Conservation (phyloP, 768 basidiomycete genomes). For the Auricularia auricula-judae region DNA sequence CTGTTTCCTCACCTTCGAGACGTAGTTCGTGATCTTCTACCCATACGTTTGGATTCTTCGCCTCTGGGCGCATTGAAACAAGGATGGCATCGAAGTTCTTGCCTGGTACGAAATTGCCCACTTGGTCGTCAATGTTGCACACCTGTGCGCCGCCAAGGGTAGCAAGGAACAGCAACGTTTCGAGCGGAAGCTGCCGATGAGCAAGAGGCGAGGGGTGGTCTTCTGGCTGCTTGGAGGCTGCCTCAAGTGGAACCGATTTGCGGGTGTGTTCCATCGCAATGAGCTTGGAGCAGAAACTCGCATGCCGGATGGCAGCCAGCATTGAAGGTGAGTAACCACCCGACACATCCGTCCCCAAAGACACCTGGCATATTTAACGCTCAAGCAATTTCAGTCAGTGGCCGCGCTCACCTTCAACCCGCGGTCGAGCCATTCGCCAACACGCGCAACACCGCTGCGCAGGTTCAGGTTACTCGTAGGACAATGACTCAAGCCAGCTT, state of each 20-base stretch:
- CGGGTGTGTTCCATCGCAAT: constrained; percentile 35
- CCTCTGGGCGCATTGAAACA: constrained; percentile 43
- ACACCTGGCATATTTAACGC: constrained; percentile 37
- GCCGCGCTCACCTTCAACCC: constrained; percentile 62
- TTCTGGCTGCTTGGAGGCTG: background rate
- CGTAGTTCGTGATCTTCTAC: constrained; percentile 21
- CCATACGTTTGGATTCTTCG: constrained; percentile 51
- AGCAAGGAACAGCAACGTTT: constrained; percentile 79
- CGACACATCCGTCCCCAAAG: constrained; percentile 87
- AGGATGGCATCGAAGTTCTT: constrained; percentile 88
- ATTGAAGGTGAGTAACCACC: constrained; percentile 83
- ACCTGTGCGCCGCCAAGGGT: constrained; percentile 86
- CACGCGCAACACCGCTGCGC: constrained; percentile 70
- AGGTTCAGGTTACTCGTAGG: constrained; percentile 91
- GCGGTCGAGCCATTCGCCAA: constrained; percentile 68
- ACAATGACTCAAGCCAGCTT: constrained; percentile 82
- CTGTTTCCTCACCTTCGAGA: background rate
- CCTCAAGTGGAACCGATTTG: background rate
- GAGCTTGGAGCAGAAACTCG: constrained; percentile 74
- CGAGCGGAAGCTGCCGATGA: constrained; percentile 54
- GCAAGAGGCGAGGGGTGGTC: constrained; percentile 25
- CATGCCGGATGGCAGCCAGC: constrained; percentile 59
- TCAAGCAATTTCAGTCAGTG: no score
- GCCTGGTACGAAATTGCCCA: constrained; percentile 69
- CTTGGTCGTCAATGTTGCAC: constrained; percentile 51